A percentile compares a stretch with the other conserved stretches of the same genome.
Evolutionary conservation across 108 stramenopile genomes (phyloP).

Genomic region (Pseudonitzschia multiseries): DNA sequence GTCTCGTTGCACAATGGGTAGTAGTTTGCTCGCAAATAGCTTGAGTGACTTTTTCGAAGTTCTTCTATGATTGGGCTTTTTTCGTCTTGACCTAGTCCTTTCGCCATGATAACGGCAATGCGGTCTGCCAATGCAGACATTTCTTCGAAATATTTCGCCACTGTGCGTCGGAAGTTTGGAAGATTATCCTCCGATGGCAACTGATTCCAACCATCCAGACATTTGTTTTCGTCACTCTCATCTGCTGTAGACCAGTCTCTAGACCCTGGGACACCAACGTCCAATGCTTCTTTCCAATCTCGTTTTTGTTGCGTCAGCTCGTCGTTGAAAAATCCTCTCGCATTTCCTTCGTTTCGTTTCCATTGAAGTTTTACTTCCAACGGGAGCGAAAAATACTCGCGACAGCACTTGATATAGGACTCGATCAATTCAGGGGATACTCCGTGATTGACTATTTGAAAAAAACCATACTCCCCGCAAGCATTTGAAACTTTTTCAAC

Average conservation of each 20-base stretch:
- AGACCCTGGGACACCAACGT: constrained; percentile 81
- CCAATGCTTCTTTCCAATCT: constrained; percentile 90
- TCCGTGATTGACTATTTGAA: constrained; percentile 83
- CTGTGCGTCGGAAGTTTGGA: constrained; percentile 58
- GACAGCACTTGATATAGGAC: constrained; percentile 52
- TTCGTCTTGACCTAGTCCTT: constrained; percentile 53
- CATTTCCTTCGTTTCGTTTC: constrained; percentile 76
- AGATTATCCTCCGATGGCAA: constrained; percentile 63
- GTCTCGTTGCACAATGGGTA: constrained; percentile 66
- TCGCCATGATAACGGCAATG: constrained; percentile 62
- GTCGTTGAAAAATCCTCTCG: constrained; percentile 92
- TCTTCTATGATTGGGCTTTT: constrained; percentile 37
- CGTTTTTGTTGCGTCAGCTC: constrained; percentile 88
- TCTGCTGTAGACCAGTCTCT: constrained; percentile 57
- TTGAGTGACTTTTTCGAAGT: constrained; percentile 66
- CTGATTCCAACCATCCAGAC: constrained; percentile 88
- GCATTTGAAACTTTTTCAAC: constrained; percentile 56
- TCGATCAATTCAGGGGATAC: constrained; percentile 58
- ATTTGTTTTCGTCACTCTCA: constrained; percentile 56
- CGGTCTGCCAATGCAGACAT: constrained; percentile 61
- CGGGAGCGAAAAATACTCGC: constrained; percentile 75
- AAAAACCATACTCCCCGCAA: constrained; percentile 86
- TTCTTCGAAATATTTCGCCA: constrained; percentile 70
- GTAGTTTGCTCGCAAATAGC: constrained; percentile 85
- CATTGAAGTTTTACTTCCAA: constrained; percentile 48